phyloP scores from a whole-genome alignment of 208 protist genomes.

The Crithidia sp. region DNA sequence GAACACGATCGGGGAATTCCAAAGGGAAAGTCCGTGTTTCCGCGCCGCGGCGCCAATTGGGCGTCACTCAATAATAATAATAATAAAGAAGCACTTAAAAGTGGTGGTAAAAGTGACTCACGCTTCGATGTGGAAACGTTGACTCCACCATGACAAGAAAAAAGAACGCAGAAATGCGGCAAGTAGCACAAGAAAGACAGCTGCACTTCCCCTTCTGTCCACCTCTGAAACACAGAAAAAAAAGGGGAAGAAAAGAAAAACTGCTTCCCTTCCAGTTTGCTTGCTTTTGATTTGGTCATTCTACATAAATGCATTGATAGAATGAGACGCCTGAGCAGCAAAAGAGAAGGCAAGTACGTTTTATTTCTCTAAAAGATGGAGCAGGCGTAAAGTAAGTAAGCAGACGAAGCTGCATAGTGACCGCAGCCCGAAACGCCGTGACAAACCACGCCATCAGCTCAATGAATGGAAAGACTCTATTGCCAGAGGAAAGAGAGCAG shows the following conservation, averaged over 20 bases:
- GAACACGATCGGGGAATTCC: not conserved
- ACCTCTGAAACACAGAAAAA: not conserved
- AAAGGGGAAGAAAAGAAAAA: not conserved
- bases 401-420: not conserved
- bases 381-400: not conserved
- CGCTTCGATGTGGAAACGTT: too few species aligned
- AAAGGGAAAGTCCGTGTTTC: not conserved
- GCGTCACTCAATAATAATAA: too few species aligned
- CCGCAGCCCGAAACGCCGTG: too few species aligned
- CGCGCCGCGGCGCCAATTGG: too few species aligned
- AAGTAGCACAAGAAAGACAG: too few species aligned
- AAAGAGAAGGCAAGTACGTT: not conserved
- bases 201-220: not conserved
- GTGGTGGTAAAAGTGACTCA: too few species aligned
- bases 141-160: not conserved
- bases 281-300: not conserved
- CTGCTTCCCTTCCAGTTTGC: not conserved
- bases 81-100: too few species aligned
- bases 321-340: not conserved
- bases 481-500: conserved; percentile 3
- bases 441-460: not conserved
- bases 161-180: not conserved
- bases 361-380: not conserved
- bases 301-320: conserved; percentile 1
- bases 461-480: not conserved